Percentiles rank a stretch among this genome's conserved stretches.
These are phyloP conservation scores for Kodamaea nitidulidarum DNA, from an alignment of 805 yeast species.

Conservation along the genomic window DNA sequence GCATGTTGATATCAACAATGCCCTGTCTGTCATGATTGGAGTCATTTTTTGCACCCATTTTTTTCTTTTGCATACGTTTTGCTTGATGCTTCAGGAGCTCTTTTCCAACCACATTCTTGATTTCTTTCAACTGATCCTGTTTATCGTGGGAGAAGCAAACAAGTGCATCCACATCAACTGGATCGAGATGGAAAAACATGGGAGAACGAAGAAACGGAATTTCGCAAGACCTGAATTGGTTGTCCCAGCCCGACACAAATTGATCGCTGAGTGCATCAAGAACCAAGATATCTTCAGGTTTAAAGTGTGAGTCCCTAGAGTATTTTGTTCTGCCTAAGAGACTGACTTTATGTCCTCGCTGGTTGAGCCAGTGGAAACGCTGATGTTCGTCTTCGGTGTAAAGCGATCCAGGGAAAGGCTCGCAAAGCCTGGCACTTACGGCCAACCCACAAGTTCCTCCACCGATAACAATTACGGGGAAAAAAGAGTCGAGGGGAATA, in stretches of 20 bases:
- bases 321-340: constrained; percentile 10
- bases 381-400: constrained; percentile 47
- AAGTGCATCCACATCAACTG: constrained; percentile 41
- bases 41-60: constrained; percentile 2
- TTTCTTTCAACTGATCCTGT: constrained; percentile 33
- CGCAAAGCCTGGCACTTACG: constrained; percentile 39
- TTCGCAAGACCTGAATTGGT: constrained; percentile 38
- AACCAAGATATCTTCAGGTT: constrained; percentile 30
- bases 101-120: constrained; percentile 41
- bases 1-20: constrained; percentile 38
- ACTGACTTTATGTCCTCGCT: constrained; percentile 27
- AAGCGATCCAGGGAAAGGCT: constrained; percentile 38
- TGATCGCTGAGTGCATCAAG: constrained; percentile 30
- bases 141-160: constrained; percentile 34
- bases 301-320: constrained; percentile 16
- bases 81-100: constrained; percentile 41
- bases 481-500: constrained; percentile 20
- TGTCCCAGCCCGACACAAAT: constrained; percentile 43
- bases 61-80: constrained; percentile 14
- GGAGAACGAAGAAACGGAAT: constrained; percentile 44
- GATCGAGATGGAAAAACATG: constrained; percentile 48
- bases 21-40: constrained; percentile 28
- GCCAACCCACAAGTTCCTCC: constrained; percentile 47
- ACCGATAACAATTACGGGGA: constrained; percentile 40
- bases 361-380: constrained; percentile 42